Evolutionary conservation across 2,329 filamentous ascomycete genomes (phyloP), one percentile per base, ranked within the genome.

Genomic region (Xylaria sp.): DNA sequence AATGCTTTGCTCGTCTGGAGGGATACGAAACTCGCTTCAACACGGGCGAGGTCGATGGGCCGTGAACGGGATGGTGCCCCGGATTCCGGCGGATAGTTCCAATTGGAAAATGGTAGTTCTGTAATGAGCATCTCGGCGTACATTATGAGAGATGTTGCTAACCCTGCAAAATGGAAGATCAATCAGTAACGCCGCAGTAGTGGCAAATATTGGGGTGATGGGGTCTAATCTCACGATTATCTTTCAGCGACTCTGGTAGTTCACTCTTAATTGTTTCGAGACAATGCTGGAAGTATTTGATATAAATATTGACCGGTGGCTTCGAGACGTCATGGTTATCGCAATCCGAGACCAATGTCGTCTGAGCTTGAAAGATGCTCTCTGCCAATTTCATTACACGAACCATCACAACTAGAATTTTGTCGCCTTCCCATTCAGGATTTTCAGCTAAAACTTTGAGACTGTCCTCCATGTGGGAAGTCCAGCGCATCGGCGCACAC

Each of bases 401-500:
- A 8, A 74, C 75, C 59, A 79, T 74, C 1, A 70, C 55, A 6
- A 83, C 81, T 2, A 91, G 79, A 1, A 86, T 72, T 33, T 81
- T 79, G 73, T 91, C 89, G 1, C 82, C 82, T 0, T 82, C 79
- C 28, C 80, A 80, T 64, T 89, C 85, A 8, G 81, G 81, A 1
- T 82, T 78, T 18, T 82, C 78, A 4, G 81, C 78, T 0, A 91
- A 78, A 1, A 82, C 71, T 4, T 81, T 77, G 0, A 90, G 78
- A 43, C 84, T 87, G 43, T 90, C 87, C 36, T 89, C 87, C 81
- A 91, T 84, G 61, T 89, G 84, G 1, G 84, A 72, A 0, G 84
- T 89, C 89, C 89, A 91, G 2, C 80, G 81, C 58, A 90, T 75
- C 5, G 72, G 67, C 31, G 76, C 70, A n/a, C 68, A 72, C 57